phyloP scores from a whole-genome alignment of 306 rosid species.

The Inga oerstediana region DNA sequence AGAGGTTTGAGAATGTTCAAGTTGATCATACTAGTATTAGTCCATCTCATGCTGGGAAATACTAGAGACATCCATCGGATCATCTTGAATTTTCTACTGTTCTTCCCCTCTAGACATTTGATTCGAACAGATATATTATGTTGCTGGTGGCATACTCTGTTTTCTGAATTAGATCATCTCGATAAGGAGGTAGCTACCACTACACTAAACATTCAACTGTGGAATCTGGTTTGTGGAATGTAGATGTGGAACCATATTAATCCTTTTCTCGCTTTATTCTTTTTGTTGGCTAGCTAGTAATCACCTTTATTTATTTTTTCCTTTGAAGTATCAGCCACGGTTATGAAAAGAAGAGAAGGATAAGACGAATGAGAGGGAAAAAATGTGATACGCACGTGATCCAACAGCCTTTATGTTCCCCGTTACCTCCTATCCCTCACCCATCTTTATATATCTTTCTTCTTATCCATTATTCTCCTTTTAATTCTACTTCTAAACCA shows the following conservation, averaged over 20 bases:
- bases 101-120: too few relatives aligned
- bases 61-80: too few relatives aligned
- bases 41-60: too few relatives aligned
- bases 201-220: constrained; percentile 58
- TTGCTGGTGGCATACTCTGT: too few relatives aligned
- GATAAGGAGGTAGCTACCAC: constrained; percentile 42
- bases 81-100: too few relatives aligned
- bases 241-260: constrained; percentile 30
- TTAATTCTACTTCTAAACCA: constrained; percentile 38
- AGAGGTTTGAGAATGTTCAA: constrained; percentile 35
- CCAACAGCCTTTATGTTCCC: constrained; percentile 98
- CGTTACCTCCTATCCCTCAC: constrained; percentile 27
- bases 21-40: constrained; percentile 1
- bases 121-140: too few relatives aligned
- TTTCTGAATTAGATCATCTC: too few relatives aligned
- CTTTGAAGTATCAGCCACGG: constrained; percentile 66
- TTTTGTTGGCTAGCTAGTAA: too few relatives aligned
- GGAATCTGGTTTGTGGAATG: constrained; percentile 42
- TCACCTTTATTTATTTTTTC: too few relatives aligned
- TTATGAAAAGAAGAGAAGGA: constrained; percentile 82
- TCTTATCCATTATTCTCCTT: not conserved
- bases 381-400: constrained; percentile 97
- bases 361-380: constrained; percentile 32
- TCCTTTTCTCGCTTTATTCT: too few relatives aligned
- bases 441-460: not conserved